Evolutionary conservation across 768 basidiomycete genomes (phyloP).

Genomic region (Leucosporidium yakuticum): DNA sequence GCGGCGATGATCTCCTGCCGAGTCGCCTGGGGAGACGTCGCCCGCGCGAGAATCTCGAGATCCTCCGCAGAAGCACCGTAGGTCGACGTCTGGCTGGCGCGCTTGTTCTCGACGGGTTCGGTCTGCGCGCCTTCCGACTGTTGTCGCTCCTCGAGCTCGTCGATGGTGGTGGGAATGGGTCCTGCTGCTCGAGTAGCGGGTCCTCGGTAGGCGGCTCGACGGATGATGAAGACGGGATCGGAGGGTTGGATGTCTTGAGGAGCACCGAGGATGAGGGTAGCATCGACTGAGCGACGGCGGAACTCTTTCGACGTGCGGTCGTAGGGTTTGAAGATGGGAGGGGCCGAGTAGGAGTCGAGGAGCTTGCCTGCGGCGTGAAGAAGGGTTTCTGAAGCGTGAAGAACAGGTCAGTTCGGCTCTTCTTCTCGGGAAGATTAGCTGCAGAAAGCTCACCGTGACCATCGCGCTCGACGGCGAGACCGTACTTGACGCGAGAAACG

Average conservation of each 20-base stretch:
- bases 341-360: conserved; percentile 64
- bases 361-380: conserved; percentile 73
- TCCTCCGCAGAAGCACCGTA: conserved; percentile 1
- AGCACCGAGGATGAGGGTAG: conserved; percentile 62
- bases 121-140: conserved; percentile 2
- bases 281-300: conserved; percentile 84
- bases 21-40: conserved; percentile 45
- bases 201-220: conserved; percentile 50
- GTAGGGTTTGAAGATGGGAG: conserved; percentile 62
- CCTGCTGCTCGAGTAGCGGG: conserved; percentile 1
- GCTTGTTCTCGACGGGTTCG: not conserved
- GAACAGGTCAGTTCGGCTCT: not conserved
- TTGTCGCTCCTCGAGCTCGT: conserved; percentile 28
- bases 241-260: conserved; percentile 68
- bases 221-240: conserved; percentile 68
- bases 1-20: conserved; percentile 88
- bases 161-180: conserved; percentile 19
- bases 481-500: conserved; percentile 70
- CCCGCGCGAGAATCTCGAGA: conserved; percentile 2
- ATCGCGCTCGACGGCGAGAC: conserved; percentile 54
- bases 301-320: conserved; percentile 57
- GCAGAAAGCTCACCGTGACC: conserved; percentile 55
- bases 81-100: not conserved
- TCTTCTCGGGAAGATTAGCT: too few species aligned
- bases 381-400: conserved; percentile 50